Conservation (phyloP, 1,284 basidiomycete species). For the Xanthoconium separans region DNA sequence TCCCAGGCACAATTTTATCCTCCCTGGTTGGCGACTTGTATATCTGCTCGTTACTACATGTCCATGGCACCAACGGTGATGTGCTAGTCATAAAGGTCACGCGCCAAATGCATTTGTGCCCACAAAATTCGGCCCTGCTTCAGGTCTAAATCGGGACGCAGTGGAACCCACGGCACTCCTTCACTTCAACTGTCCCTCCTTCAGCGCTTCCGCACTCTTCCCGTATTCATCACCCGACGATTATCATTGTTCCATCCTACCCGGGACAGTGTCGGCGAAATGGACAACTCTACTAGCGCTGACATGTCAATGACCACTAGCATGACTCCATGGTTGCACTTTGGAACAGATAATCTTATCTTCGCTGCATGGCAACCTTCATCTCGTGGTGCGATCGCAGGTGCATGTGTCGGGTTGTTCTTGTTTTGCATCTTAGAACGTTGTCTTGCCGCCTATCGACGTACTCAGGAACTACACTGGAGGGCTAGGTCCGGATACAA, state of each 20-base stretch:
- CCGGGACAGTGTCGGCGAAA: not conserved
- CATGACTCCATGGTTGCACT: slow-evolving; percentile 59
- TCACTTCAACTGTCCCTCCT: not conserved
- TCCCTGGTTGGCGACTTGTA: too few species aligned
- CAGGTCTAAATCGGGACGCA: not conserved
- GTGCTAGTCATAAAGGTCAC: too few species aligned
- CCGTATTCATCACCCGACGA: not conserved
- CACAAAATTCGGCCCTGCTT: too few species aligned
- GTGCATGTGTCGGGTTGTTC: slow-evolving; percentile 71
- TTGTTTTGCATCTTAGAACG: slow-evolving; percentile 68
- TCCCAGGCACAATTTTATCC: too few species aligned
- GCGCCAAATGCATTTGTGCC: too few species aligned
- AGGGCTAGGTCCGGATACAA: slow-evolving; percentile 46
- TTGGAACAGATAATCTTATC: slow-evolving; percentile 62
- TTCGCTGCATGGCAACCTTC: slow-evolving; percentile 70
- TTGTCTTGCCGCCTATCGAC: slow-evolving; percentile 57
- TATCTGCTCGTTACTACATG: too few species aligned
- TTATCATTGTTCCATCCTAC: not conserved
- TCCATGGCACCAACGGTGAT: too few species aligned
- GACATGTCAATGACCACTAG: slow-evolving; percentile 36
- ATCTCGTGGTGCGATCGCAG: slow-evolving; percentile 65
- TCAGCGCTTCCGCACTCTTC: not conserved
- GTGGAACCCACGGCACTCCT: not conserved
- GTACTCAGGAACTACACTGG: slow-evolving; percentile 58
- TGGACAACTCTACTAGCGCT: slow-evolving; percentile 6